Evolutionary conservation across 768 basidiomycete species (phyloP).

Genomic region (Russula virescens): DNA sequence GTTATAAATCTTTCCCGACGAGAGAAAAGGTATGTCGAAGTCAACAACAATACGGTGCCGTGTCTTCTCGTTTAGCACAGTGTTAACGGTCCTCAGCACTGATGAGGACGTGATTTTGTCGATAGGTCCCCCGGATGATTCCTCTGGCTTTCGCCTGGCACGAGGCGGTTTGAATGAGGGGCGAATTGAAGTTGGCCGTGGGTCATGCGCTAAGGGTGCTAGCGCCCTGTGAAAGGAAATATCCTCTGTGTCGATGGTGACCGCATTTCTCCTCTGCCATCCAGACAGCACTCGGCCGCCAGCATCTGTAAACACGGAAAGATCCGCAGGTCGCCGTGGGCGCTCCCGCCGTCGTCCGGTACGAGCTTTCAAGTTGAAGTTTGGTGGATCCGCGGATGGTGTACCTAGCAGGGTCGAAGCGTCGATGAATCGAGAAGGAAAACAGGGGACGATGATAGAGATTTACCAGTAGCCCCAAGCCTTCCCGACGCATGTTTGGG

Average conservation of each 20-base stretch:
- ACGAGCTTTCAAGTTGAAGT: background rate
- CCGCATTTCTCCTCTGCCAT: conserved; percentile 29
- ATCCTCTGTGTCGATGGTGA: conserved; percentile 44
- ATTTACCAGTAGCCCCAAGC: background rate
- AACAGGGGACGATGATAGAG: background rate
- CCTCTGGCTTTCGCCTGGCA: background rate
- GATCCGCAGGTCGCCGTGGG: conserved; percentile 29
- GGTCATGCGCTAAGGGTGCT: conserved; percentile 1
- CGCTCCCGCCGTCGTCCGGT: conserved; percentile 8
- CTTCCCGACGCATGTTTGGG: background rate
- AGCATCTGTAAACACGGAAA: conserved; percentile 38
- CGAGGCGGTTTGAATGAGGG: background rate
- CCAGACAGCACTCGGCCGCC: conserved; percentile 38
- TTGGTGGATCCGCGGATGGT: background rate
- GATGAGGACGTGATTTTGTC: background rate
- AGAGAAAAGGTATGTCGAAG: conserved; percentile 46
- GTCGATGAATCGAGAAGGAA: background rate
- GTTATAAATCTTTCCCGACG: conserved; percentile 48
- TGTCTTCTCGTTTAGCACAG: conserved; percentile 11
- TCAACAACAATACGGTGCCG: conserved; percentile 38
- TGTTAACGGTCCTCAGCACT: background rate
- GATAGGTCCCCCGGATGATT: background rate
- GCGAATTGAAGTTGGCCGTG: background rate
- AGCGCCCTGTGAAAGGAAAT: conserved; percentile 26
- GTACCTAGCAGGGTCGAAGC: background rate